Base-by-base conservation (phyloP, 805 yeast species). In the Candida suzukii region DNA sequence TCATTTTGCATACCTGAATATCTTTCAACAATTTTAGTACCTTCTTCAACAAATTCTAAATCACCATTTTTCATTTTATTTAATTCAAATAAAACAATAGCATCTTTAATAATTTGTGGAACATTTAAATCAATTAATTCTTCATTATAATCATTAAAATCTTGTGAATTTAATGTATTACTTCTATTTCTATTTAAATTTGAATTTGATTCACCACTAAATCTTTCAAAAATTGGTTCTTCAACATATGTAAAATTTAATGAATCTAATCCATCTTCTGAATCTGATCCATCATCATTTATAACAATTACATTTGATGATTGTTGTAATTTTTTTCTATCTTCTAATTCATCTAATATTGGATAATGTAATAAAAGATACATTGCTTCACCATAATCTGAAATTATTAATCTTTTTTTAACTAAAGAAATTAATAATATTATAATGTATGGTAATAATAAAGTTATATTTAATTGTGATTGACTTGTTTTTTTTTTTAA, bases 321-420 rank as follows among this genome's bases (percentile, higher is more conserved):
- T 21, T 17, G 5, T 22, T 11, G 17, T 12, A n/a, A 18, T 22
- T 33, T 26, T 21, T 33, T 17, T 25, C 37, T n/a, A 4, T 26
- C 31, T 26, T 36, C 38, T 18, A 27, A 29, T 4, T 17, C 29
- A 10, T 24, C 37, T 28, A 37, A 26, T 7, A 61, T 54, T 1
- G 80, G 80, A 49, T 72, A 74, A 52, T 74, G 80, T 24, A 76
- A 57, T 7, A 76, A 54, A 16, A 74, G 50, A 27, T 70, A 67
- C 26, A 76, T 56, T 5, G 73, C 68, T 46, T 75, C 80, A 13
- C 76, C 70, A 47, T 73, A 75, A 52, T 76, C 80, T 38, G 74
- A 62, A 13, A 67, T 55, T 26, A 73, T 64, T 34, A 73, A 56
- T n/a, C 60, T 68, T 0, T 66, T 46, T 43, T 71, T 71, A 42